Evolutionary conservation across 768 basidiomycete species (phyloP), one percentile per base, ranked within the genome.

Genomic region (Boletus tylopilopsis): DNA sequence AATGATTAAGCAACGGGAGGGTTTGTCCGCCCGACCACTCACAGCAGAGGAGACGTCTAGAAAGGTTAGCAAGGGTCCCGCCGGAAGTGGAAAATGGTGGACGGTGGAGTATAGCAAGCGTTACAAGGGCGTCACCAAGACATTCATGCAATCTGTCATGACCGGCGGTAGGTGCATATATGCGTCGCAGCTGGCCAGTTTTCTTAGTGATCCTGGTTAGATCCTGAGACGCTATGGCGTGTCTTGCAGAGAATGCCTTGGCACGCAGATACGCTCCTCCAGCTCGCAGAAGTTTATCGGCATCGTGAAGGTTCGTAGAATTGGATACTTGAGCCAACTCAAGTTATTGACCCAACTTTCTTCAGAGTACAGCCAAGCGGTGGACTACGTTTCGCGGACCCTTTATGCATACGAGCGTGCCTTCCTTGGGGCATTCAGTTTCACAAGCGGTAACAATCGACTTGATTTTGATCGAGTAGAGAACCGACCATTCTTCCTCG

Each of bases 361-460:
- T 53, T 32, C 47, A 91, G 93, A 96, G 62, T 82, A 93, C 59
- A 76, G 85, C 32, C 81, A 85, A 45, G 90, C 92, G 0, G 82
- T 89, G 4, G 93, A 96, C 52, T 91, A 82, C 59, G 82, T 93
- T n/a, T 88, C 92, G 48, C 81, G 94, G n/a, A 89, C 94, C 0
- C 67, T 99, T 15, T 97, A 94, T 70, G 84, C 93, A 0, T 96
- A 94, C 53, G 94, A 97, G 60, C 82, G 93, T 12, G 83, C 89
- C 11, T 89, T 97, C 57, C 78, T 92, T 15, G 90, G 93, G 3
- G 74, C 86, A 0, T 95, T 94, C 74, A 90, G 79, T 56, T 85
- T 96, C 67, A 84, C 90, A 2, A 81, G 71, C 30, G 95, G 94
- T 8, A 69, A 76, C 2, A 88, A 87, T 52, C 79, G 94, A 11